Conservation (phyloP, 176 grass and related monocot species). For the Eleusine indica region DNA sequence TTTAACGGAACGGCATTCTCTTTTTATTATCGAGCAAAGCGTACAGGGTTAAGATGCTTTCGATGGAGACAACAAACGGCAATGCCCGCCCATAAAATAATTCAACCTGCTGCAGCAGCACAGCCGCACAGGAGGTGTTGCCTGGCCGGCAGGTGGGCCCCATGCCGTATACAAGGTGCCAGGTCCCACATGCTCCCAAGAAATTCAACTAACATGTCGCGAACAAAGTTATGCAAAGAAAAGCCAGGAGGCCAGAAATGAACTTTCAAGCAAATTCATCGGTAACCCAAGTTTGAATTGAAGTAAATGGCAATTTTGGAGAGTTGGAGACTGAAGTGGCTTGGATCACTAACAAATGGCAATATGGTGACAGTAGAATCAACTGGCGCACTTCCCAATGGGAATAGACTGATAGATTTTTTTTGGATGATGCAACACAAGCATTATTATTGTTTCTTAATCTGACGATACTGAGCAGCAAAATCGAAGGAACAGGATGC, state of each 20-base stretch:
- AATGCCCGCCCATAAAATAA: not conserved
- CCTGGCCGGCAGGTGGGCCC: constrained; percentile 21
- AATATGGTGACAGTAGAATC: not conserved
- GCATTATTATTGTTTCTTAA: not conserved
- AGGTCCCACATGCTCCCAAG: not conserved
- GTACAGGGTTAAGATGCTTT: not conserved
- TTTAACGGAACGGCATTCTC: not conserved
- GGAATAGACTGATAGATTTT: not conserved
- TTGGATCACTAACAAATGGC: not conserved
- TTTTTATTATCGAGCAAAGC: not conserved
- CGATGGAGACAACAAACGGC: not conserved
- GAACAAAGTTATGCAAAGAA: not conserved
- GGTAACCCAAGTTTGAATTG: not conserved
- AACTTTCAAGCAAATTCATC: not conserved
- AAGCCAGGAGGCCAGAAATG: not conserved
- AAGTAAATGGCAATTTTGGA: not conserved
- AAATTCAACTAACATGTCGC: not conserved
- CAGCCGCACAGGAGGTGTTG: not conserved
- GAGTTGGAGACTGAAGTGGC: too few relatives aligned
- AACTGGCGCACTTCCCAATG: not conserved
- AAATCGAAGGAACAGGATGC: constrained; percentile 7
- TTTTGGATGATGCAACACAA: not conserved
- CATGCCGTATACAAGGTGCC: not conserved
- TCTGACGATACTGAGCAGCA: not conserved
- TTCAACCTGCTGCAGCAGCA: not conserved